These are phyloP conservation scores for Backusella australiensis DNA, from an alignment of 192 early-diverging fungal genomes.

Conservation along the genomic window DNA sequence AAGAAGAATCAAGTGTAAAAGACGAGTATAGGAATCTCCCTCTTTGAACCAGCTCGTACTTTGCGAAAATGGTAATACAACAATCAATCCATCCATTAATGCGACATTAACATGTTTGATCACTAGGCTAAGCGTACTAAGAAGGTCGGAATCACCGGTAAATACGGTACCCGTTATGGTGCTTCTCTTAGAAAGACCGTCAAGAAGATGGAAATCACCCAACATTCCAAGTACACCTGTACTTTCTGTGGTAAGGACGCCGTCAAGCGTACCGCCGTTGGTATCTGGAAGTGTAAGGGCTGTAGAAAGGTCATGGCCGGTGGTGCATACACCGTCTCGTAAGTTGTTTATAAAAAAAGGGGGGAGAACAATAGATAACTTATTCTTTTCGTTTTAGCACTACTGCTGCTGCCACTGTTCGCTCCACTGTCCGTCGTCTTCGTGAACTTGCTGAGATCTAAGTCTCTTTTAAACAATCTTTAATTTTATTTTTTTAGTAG, in stretches of 20 bases:
- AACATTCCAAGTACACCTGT: conserved; percentile 99
- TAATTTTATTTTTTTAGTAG: background rate
- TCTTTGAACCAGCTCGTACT: conserved; percentile 14
- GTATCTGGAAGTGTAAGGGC: conserved; percentile 98
- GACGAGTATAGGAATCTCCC: background rate
- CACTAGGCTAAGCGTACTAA: conserved; percentile 88
- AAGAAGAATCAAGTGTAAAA: background rate
- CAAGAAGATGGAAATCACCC: conserved; percentile 99
- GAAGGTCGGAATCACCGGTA: conserved; percentile 99
- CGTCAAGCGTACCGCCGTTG: conserved; percentile 92
- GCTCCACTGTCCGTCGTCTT: conserved; percentile 97
- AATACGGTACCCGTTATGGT: conserved; percentile 99
- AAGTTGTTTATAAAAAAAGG: conserved; percentile 3
- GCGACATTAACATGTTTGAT: background rate
- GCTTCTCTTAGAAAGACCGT: conserved; percentile 96
- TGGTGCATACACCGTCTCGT: conserved; percentile 50
- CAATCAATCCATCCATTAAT: conserved; percentile 31
- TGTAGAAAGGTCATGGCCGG: conserved; percentile 91
- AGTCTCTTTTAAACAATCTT: conserved; percentile 20
- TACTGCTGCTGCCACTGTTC: conserved; percentile 85
- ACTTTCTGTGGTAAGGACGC: conserved; percentile 99
- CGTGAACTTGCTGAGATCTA: conserved; percentile 91
- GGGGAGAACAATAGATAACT: no score
- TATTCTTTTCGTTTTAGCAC: conserved; percentile 45
- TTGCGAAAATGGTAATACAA: conserved; percentile 11